Percentiles rank a stretch among this genome's conserved stretches.
These are phyloP conservation scores for Ophiostoma angusticollis DNA, from an alignment of 2,329 filamentous ascomycete genomes.

Conservation along the genomic window DNA sequence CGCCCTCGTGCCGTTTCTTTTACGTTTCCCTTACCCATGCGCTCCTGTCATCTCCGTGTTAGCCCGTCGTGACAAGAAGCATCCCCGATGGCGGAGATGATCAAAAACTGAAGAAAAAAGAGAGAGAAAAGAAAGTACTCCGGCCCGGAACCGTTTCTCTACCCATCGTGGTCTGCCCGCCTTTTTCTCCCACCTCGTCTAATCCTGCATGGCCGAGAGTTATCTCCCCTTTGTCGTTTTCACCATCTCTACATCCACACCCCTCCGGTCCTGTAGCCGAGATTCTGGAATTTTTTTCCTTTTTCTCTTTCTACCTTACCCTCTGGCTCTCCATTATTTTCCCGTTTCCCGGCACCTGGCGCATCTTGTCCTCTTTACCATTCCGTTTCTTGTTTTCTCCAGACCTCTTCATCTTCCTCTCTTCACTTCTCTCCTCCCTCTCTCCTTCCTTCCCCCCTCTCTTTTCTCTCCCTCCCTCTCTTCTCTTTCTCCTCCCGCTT, in stretches of 20 bases:
- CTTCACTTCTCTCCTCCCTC: neutral
- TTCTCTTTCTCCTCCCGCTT: neutral
- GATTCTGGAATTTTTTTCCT: too few species aligned
- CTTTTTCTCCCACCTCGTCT: neutral
- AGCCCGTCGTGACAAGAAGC: too few species aligned
- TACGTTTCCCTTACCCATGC: too few species aligned
- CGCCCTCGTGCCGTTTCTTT: too few species aligned
- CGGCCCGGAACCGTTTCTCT: too few species aligned
- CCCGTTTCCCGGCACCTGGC: neutral
- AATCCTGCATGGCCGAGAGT: neutral
- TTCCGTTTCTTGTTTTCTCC: neutral
- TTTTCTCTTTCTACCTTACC: neutral
- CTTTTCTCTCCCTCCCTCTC: neutral
- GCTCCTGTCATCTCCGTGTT: neutral
- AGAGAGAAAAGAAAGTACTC: too few species aligned
- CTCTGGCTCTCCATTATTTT: neutral
- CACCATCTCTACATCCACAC: constrained; percentile 12
- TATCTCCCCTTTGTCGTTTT: constrained; percentile 5
- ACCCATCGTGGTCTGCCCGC: neutral
- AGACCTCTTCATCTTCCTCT: neutral
- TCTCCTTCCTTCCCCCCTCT: neutral
- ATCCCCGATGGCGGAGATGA: too few species aligned
- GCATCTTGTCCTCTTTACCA: neutral
- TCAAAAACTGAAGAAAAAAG: too few species aligned
- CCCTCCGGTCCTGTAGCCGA: constrained; percentile 2